phyloP scores from a whole-genome alignment of 1,284 basidiomycete genomes.

The Ganoderma resinaceum region DNA sequence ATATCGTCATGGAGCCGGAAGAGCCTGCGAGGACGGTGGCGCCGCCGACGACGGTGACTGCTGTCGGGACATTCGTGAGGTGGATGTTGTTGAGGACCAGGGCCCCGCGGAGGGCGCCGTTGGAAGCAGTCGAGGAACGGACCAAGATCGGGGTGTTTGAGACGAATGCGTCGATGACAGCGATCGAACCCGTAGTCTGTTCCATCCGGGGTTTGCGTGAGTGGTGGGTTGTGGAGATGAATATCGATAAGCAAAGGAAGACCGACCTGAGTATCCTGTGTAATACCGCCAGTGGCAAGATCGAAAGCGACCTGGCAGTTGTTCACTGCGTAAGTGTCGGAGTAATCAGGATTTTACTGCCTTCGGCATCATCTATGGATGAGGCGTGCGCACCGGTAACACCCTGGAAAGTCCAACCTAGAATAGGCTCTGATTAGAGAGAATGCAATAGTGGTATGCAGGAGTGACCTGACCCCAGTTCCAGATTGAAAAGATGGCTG shows the following conservation, averaged over 20 bases:
- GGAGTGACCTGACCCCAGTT: slow-evolving; percentile 57
- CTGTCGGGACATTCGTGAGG: slow-evolving; percentile 61
- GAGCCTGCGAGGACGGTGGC: slow-evolving; percentile 54
- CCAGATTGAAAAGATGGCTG: slow-evolving; percentile 49
- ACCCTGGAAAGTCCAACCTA: slow-evolving; percentile 48
- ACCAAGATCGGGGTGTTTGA: slow-evolving; percentile 53
- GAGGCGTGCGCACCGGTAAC: slow-evolving; percentile 44
- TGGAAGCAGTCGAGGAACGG: slow-evolving; percentile 42
- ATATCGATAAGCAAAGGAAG: not conserved
- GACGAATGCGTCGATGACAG: slow-evolving; percentile 69
- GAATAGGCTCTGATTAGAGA: not conserved
- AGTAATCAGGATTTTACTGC: not conserved
- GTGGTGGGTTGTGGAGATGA: not conserved
- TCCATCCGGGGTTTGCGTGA: not conserved
- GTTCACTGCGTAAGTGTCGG: slow-evolving; percentile 44
- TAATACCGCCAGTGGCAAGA: slow-evolving; percentile 53
- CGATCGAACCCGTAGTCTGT: slow-evolving; percentile 54
- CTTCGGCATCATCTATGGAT: not conserved
- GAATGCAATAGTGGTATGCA: not conserved
- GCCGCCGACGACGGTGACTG: slow-evolving; percentile 57
- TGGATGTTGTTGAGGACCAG: slow-evolving; percentile 64
- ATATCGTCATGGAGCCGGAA: slow-evolving; percentile 58
- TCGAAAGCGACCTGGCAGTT: slow-evolving; percentile 56
- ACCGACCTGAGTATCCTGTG: slow-evolving; percentile 29
- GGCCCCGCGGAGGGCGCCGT: slow-evolving; percentile 51